phyloP scores from a whole-genome alignment of 805 yeast genomes.

The Cyberlindnera veronae region DNA sequence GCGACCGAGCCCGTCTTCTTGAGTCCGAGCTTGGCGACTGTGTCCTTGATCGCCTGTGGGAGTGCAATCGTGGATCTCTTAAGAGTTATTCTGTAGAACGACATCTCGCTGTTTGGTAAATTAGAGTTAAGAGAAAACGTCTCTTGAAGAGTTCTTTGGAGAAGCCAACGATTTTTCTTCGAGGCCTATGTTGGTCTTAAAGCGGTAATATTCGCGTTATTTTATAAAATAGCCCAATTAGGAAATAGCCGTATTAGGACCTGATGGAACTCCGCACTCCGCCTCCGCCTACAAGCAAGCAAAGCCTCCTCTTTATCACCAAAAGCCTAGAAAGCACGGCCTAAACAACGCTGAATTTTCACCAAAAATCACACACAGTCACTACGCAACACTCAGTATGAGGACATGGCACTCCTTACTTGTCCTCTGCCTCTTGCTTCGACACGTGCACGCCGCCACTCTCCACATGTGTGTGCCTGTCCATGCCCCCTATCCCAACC shows the following conservation, averaged over 20 bases:
- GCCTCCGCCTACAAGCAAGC: background rate
- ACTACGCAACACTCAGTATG: too few relatives aligned
- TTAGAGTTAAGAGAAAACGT: too few relatives aligned
- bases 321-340: too few relatives aligned
- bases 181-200: too few relatives aligned
- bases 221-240: background rate
- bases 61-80: constrained; percentile 81
- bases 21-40: constrained; percentile 72
- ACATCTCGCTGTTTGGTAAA: constrained; percentile 24
- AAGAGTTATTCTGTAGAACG: constrained; percentile 67
- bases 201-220: background rate
- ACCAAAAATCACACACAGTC: too few relatives aligned
- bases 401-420: too few relatives aligned
- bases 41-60: constrained; percentile 62
- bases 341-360: too few relatives aligned
- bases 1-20: constrained; percentile 68
- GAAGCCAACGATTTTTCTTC: background rate
- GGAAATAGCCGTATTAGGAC: background rate
- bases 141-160: background rate
- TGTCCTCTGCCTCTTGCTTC: background rate
- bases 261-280: background rate
- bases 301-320: background rate
- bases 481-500: background rate
- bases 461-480: constrained; percentile 4
- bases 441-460: background rate